phyloP scores from a whole-genome alignment of 2,329 filamentous ascomycete genomes.

The Xylaria sp. region DNA sequence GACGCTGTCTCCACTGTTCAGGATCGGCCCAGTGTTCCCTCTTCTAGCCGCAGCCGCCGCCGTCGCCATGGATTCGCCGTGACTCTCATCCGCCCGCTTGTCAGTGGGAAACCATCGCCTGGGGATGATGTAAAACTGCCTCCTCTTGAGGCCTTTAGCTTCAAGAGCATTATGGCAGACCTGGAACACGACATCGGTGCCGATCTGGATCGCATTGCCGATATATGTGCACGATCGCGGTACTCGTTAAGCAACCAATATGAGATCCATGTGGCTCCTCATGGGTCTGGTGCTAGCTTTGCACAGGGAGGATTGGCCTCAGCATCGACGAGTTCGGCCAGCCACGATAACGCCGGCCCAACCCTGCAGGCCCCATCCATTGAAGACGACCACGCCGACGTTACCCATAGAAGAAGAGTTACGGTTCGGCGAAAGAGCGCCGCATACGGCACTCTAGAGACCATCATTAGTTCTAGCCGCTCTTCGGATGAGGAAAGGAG shows the following conservation, averaged over 20 bases:
- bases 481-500: constrained; percentile 71
- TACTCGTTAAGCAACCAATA: constrained; percentile 75
- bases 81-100: constrained; percentile 58
- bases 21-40: constrained; percentile 41
- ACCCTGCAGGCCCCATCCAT: constrained; percentile 67
- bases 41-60: constrained; percentile 40
- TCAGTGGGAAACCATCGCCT: constrained; percentile 52
- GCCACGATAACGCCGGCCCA: constrained; percentile 52
- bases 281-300: constrained; percentile 66
- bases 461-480: constrained; percentile 73
- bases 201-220: constrained; percentile 72
- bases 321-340: constrained; percentile 46
- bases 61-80: constrained; percentile 54
- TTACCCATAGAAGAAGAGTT: constrained; percentile 54
- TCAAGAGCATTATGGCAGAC: constrained; percentile 71
- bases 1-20: constrained; percentile 42
- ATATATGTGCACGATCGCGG: constrained; percentile 72
- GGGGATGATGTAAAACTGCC: constrained; percentile 60
- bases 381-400: constrained; percentile 62
- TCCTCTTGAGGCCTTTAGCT: constrained; percentile 70
- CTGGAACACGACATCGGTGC: constrained; percentile 64
- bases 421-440: constrained; percentile 59
- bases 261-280: constrained; percentile 71
- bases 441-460: constrained; percentile 71
- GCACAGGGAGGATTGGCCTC: constrained; percentile 46